Evolutionary conservation across 306 rosid genomes (phyloP), one percentile per base, ranked within the genome.

Genomic region (Corylus heterophylla): DNA sequence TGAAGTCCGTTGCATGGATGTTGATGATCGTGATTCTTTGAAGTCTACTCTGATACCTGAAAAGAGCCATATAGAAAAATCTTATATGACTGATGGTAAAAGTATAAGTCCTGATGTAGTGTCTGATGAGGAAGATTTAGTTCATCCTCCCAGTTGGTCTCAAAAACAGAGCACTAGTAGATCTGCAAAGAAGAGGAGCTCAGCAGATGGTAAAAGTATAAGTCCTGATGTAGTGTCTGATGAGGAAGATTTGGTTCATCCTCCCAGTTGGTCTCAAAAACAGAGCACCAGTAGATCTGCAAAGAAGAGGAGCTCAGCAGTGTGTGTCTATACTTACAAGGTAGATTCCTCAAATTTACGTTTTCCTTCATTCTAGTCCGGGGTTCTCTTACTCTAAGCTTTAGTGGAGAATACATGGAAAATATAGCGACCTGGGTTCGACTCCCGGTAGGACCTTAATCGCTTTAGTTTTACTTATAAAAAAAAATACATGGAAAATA

Each of bases 301-400:
- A 74, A 86, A 84, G 69, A 87, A 78, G 87, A 87, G 85, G 76
- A 89, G 77, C 77, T 84, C 90, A 44, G 94, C 97, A 9, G 87
- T 93, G 79, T 90, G 66, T 81, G 93, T 96, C 71, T 96, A 96
- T 80, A 82, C 91, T 50, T 89, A 87, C 84, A 91, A 90, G 94
- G 98, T 96, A 93, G 69, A 66, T 75, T 77, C 49, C 76, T 77
- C 52, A n/a, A 58, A 29, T 68, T 49, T 12, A 14, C 22, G 52
- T 45, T 6, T 45, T 76, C 45, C 12, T 71, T 64, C 20, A 37
- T 64, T 35, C n/a, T 14, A 16, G 13, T 35, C 12, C 48, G 2
- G 16, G 17, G 17, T 35, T 18, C 72, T 39, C 8, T 44, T 44
- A 39, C 51, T 64, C 7, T 42, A 39, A 42, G 42, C 8, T 18